phyloP scores from a whole-genome alignment of 441 rosid genomes.

The Oxalis stricta region DNA sequence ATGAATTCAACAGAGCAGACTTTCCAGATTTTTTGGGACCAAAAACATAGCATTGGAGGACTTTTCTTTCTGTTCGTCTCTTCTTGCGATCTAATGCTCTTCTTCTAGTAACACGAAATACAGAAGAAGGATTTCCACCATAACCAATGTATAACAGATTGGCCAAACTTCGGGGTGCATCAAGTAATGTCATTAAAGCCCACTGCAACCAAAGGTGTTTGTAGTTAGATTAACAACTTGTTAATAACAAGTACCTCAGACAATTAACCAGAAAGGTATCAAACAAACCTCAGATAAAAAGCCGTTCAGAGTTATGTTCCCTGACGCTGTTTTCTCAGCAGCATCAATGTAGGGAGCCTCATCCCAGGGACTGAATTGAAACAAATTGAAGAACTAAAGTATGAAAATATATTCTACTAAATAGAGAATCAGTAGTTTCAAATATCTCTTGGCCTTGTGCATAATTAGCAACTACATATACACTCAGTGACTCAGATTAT shows the following conservation, averaged over 20 bases:
- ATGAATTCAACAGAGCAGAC: constrained; percentile 47
- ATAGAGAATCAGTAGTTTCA: not conserved
- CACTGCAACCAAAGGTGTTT: constrained; percentile 38
- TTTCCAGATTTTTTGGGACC: constrained; percentile 60
- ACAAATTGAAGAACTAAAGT: constrained; percentile 8
- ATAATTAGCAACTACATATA: too few species aligned
- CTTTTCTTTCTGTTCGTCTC: constrained; percentile 48
- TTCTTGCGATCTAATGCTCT: constrained; percentile 54
- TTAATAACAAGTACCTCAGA: constrained; percentile 7
- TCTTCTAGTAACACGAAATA: constrained; percentile 41
- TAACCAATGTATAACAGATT: constrained; percentile 58
- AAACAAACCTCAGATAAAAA: constrained; percentile 51
- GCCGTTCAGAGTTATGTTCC: constrained; percentile 38
- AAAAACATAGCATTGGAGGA: constrained; percentile 53
- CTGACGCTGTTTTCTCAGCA: constrained; percentile 38
- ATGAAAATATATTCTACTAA: constrained; percentile 7
- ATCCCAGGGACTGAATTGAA: constrained; percentile 51
- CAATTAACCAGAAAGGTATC: constrained; percentile 4
- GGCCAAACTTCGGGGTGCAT: constrained; percentile 41
- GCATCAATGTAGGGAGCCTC: constrained; percentile 50
- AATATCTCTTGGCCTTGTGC: too few species aligned
- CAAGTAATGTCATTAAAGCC: constrained; percentile 54
- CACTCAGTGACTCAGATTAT: too few species aligned
- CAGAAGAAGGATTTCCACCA: constrained; percentile 39
- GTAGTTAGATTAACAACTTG: constrained; percentile 7